phyloP scores from a whole-genome alignment of 129 eudicot species.

The Rutidosis leptorrhynchoides region DNA sequence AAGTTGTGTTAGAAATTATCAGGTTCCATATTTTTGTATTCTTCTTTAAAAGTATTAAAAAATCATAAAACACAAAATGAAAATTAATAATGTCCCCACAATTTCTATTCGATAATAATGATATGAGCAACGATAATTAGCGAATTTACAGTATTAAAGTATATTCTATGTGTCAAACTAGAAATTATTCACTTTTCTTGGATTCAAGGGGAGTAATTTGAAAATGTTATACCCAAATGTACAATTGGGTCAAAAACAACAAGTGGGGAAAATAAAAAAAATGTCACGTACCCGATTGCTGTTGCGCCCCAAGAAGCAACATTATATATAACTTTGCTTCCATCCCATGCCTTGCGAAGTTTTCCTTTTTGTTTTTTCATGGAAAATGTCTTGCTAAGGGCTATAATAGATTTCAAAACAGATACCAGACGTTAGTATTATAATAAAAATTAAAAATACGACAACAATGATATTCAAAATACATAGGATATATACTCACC shows the following conservation, averaged over 20 bases:
- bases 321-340: slow-evolving; percentile 92
- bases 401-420: slow-evolving; percentile 39
- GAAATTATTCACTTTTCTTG: background rate
- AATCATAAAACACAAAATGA: too few species aligned
- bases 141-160: too few species aligned
- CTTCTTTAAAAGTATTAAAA: too few species aligned
- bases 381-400: slow-evolving; percentile 89
- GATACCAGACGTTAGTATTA: background rate
- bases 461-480: background rate
- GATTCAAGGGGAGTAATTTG: background rate
- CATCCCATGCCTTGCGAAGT: slow-evolving; percentile 98
- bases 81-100: too few species aligned
- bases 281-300: slow-evolving; percentile 73
- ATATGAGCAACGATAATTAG: too few species aligned
- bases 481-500: slow-evolving; percentile 50
- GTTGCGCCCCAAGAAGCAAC: slow-evolving; percentile 99
- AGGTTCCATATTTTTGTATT: too few species aligned
- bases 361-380: slow-evolving; percentile 81
- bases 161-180: too few species aligned
- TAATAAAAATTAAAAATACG: background rate
- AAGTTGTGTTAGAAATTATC: background rate
- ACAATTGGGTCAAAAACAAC: background rate
- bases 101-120: too few species aligned
- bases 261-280: background rate
- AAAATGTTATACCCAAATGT: too few species aligned